A percentile compares a stretch with the other conserved stretches of the same genome.
Evolutionary conservation across 768 basidiomycete species (phyloP).

Genomic region (Tulasnella sp.): DNA sequence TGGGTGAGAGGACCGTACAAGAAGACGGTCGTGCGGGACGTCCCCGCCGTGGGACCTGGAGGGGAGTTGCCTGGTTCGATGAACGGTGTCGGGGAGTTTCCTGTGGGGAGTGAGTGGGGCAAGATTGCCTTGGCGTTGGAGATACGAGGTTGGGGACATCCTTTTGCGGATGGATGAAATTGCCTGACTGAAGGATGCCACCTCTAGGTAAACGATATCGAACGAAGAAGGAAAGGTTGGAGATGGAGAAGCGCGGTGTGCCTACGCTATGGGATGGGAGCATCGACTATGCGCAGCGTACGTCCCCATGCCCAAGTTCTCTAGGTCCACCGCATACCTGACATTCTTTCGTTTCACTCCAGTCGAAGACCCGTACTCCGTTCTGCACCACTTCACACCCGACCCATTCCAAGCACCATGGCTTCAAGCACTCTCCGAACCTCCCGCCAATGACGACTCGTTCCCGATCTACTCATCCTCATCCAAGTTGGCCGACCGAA

Average conservation of each 20-base stretch:
- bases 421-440: constrained; percentile 19
- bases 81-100: constrained; percentile 75
- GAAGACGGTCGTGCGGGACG: constrained; percentile 26
- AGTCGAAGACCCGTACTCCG: constrained; percentile 35
- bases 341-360: background rate
- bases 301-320: background rate
- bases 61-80: constrained; percentile 75
- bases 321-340: no score
- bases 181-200: background rate
- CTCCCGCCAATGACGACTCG: background rate
- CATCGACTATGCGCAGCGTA: constrained; percentile 50
- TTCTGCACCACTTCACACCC: constrained; percentile 33
- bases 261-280: constrained; percentile 76
- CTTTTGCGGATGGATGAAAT: background rate
- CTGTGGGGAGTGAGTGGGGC: constrained; percentile 71
- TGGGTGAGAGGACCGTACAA: constrained; percentile 25
- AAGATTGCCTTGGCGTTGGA: constrained; percentile 72
- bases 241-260: constrained; percentile 77
- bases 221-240: constrained; percentile 77
- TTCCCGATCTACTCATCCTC: constrained; percentile 7
- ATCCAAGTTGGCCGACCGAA: background rate
- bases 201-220: constrained; percentile 54
- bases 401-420: constrained; percentile 25
- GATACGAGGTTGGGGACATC: constrained; percentile 60
- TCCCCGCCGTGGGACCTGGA: constrained; percentile 22